Evolutionary conservation across 2,329 filamentous ascomycete species (phyloP), one percentile per base, ranked within the genome.

Genomic region (Fusarium sp.): DNA sequence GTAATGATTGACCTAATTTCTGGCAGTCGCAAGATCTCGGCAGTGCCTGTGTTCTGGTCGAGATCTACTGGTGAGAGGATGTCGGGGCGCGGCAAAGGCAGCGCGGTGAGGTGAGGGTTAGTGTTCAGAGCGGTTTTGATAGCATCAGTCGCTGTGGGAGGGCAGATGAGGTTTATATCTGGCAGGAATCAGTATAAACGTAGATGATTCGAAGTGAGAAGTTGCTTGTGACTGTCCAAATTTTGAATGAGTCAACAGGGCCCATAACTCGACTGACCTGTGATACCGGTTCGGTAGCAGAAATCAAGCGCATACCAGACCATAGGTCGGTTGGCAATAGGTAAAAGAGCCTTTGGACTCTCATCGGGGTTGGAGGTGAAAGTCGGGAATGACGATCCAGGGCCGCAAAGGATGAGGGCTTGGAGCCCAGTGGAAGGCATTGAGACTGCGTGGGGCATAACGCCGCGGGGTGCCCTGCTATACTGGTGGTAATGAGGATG

Each of bases 261-360:
- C 47, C 17, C 15, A 11, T 14, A 22, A 13, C 23, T 30, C 35
- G 13, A 78, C 86, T 78, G 78, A 92, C 91, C 85, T 74, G 90
- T 92, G 69, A 94, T 88, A 71, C 92, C 92, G 78, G 91, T 92
- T 37, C 92, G 88, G 75, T 93, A 92, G 79, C 92, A 95, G 81
- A 93, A 95, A 73, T 95, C 92, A 40, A 96, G 87, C 7, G 92
- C 90, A 77, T 96, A 96, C 91, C 93, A 95, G 45, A 96, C 90
- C 92, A 96, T 96, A 2, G 92, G 92, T 71, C 92, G 82, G 77
- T 96, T 96, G 35, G 92, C 92, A 62, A 96, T 91, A 7, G 92
- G 92, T 9, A 96, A 81, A 22, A 96, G 85, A 11, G 92, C 92
- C 80, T 96, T 96, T 11, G 92, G 92, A 64, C 92, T 90, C 75